phyloP scores from a whole-genome alignment of 139 green algal species.

The Haematococcus sp. region DNA sequence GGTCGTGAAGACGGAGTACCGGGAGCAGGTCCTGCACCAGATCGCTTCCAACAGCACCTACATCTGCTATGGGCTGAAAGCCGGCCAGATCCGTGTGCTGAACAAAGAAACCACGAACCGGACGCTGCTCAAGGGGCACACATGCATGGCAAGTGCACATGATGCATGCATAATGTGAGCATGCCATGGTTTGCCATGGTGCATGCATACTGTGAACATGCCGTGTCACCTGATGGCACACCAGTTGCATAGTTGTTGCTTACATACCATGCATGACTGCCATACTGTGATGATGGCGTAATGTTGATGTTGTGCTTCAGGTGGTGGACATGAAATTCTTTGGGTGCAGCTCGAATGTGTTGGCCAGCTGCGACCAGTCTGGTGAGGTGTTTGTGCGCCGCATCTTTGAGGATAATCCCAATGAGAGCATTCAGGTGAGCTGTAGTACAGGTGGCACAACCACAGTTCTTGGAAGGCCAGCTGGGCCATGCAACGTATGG shows the following conservation, averaged over 20 bases:
- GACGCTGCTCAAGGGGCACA: conserved; percentile 72
- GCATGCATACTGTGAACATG: too few relatives aligned
- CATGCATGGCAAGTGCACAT: conserved; percentile 47
- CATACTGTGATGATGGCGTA: not conserved
- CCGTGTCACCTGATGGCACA: too few relatives aligned
- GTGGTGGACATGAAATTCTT: conserved; percentile 54
- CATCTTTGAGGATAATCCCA: conserved; percentile 15
- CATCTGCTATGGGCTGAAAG: conserved; percentile 80
- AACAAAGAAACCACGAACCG: conserved; percentile 47
- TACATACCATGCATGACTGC: not conserved
- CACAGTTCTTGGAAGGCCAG: too few relatives aligned
- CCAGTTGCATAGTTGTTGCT: not conserved
- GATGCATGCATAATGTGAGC: conserved; percentile 10
- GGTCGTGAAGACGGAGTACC: conserved; percentile 51
- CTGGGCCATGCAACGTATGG: not conserved
- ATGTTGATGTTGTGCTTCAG: not conserved
- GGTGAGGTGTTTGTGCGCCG: conserved; percentile 55
- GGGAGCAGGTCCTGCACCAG: conserved; percentile 32
- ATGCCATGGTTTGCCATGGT: conserved; percentile 1
- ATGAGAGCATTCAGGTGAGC: conserved; percentile 13
- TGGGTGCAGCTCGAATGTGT: conserved; percentile 21
- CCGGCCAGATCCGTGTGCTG: conserved; percentile 75
- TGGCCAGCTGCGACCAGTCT: conserved; percentile 41
- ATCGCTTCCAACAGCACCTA: conserved; percentile 65
- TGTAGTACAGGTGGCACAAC: too few relatives aligned